phyloP scores from a whole-genome alignment of 2,329 filamentous ascomycete species.

The Drechslerella dactyloides region DNA sequence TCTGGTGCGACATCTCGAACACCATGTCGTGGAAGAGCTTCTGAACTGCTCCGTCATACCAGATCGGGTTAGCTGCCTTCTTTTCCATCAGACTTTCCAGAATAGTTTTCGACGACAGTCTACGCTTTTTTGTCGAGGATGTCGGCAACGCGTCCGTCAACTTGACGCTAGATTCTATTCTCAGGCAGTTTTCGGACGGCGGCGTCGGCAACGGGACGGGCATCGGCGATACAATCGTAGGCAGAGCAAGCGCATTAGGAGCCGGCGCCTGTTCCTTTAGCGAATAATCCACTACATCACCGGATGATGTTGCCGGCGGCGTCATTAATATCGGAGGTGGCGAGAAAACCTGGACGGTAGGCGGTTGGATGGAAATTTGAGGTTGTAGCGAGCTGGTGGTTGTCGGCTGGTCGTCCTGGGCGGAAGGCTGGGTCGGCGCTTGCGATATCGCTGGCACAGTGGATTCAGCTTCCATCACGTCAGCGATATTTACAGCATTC shows the following conservation, averaged over 20 bases:
- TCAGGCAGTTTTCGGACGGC: conserved; percentile 18
- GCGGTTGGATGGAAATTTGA: conserved; percentile 9
- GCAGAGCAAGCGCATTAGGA: background rate
- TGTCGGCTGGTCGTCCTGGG: background rate
- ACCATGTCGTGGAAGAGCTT: conserved; percentile 49
- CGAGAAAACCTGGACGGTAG: conserved; percentile 16
- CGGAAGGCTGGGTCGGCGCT: background rate
- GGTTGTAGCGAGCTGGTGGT: conserved; percentile 9
- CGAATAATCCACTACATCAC: conserved; percentile 8
- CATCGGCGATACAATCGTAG: conserved; percentile 16
- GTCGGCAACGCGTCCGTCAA: conserved; percentile 31
- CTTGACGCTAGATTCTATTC: conserved; percentile 33
- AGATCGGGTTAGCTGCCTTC: conserved; percentile 45
- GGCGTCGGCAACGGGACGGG: conserved; percentile 11
- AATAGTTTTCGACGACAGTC: conserved; percentile 42
- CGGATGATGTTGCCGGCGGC: conserved; percentile 18
- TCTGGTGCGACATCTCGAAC: conserved; percentile 50
- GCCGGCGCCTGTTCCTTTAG: conserved; percentile 12
- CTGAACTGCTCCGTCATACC: conserved; percentile 46
- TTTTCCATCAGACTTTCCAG: conserved; percentile 50
- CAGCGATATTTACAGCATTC: background rate
- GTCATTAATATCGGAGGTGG: conserved; percentile 29
- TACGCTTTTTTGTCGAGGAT: conserved; percentile 44
- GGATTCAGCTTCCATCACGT: conserved; percentile 16
- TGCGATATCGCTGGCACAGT: background rate